Evolutionary conservation across 169 alveolate genomes (phyloP), one percentile per base, ranked within the genome.

Genomic region (Plasmodium ovale): DNA sequence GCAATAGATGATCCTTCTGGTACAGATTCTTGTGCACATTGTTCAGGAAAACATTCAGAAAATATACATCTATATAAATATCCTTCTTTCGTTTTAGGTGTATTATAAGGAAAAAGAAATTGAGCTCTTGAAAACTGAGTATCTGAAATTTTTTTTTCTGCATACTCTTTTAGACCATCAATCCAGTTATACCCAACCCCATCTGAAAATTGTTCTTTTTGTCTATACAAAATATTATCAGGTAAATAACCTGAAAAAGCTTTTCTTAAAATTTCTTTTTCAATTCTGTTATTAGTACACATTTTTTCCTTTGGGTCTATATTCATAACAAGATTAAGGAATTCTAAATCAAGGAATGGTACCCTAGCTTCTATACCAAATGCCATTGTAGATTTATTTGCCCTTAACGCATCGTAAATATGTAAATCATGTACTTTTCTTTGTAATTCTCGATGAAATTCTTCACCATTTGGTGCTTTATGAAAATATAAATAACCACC

Each of bases 301-400:
- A 85, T 85, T 60, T 72, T 70, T 47, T 71, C 87, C 39, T 71
- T 37, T 35, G 92, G 92, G 49, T 85, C 92, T 16, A 85, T 85
- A 71, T 70, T 71, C 87, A 85, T 70, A 23, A 60, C 68, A 14
- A 85, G 14, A 9, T 85, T 33, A 21, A 85, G 23, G 3, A 85
- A 42, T 35, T 72, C 49, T 10, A 71, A 54, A 72, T 96, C 97
- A 49, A 96, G 92, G 85, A 95, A 97, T 16, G 98, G 98, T 12
- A 94, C 96, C 0, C 98, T 92, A 1, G 96, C 97, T 92, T 97
- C 98, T 0, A 97, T 91, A 2, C 97, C 97, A 94, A 95, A 94
- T n/a, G 97, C 95, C 94, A 92, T 89, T 60, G 96, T 93, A 27
- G 97, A 87, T 92, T 94, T 95, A 88, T 95, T 93, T 31, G 98